Base-by-base conservation (phyloP, 2,329 filamentous ascomycete species). In the Talaromyces verruculosus region DNA sequence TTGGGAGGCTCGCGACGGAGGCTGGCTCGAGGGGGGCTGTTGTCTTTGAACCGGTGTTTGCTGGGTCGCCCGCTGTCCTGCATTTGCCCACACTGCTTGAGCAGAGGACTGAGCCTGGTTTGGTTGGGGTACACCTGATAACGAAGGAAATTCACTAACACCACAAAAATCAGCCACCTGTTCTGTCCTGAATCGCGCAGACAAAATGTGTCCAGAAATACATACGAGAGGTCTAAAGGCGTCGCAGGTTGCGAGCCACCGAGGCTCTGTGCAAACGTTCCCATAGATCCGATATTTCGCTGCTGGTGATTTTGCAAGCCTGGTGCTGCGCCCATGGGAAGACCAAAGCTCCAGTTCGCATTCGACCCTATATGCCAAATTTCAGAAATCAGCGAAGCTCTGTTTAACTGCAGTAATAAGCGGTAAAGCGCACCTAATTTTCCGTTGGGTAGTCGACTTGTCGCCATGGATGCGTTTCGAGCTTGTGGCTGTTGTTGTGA, bases 71-170 rank as follows among this genome's bases (percentile, higher is more conserved):
- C 84, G 84, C 71, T 86, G 82, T 65, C 82, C 84, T 25, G 84
- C 82, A 71, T 86, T 87, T 68, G 84, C 85, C 84, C 84, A 84
- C 72, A 85, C 81, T 70, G 84, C 77, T 77, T 85, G 81, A 57
- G 82, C 78, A 59, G 82, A 82, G 66, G 82, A 84, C 69, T 84
- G 77, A 47, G 78, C 73, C 65, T 82, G 84, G 65, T 84, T 82
- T 69, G 84, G 80, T 72, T 87, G 84, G 37, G 85, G 81, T 19
- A 83, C 81, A 65, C 84, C 84, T 53, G 85, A 87, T 71, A 89
- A 77, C 11, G 85, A 86, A 57, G 87, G 87, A 65, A 89, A 89
- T 73, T 89, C 87, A 72, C 87, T 89, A 68, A 60, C n/a, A 57
- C 8, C 25, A n/a, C 28, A 1, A 67, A 70, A 63, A 45, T 64